Percentiles rank a stretch among this genome's conserved stretches.
Conservation (phyloP, 2,329 filamentous ascomycete genomes). For the Cryphonectria carpinicola region DNA sequence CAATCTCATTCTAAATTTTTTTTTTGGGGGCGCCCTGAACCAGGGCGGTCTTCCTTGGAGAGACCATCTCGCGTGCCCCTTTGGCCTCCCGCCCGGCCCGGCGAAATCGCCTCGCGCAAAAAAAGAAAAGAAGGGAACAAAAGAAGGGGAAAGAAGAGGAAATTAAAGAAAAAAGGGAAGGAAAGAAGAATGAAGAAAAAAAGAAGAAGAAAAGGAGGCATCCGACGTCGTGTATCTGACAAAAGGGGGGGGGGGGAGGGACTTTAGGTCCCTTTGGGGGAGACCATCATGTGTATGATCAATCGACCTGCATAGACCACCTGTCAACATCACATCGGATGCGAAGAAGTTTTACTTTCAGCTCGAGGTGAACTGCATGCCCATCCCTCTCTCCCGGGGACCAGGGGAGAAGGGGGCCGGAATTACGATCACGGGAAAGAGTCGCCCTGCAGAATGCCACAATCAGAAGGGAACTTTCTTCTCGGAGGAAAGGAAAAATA, state of each 20-base stretch:
- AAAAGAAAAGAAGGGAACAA: too few species aligned
- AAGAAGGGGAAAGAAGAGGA: neutral
- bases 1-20: neutral
- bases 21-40: conserved; percentile 10
- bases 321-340: neutral
- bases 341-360: neutral
- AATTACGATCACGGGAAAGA: neutral
- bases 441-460: neutral
- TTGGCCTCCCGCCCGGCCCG: neutral
- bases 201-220: neutral
- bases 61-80: neutral
- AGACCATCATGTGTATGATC: neutral
- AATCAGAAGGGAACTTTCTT: neutral
- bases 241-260: too few species aligned
- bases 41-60: neutral
- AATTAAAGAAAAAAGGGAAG: too few species aligned
- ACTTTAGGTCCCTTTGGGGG: neutral
- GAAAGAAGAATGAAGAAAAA: too few species aligned
- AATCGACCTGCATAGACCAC: neutral
- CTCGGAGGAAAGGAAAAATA: neutral
- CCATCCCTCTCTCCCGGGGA: neutral
- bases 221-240: neutral
- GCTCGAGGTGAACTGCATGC: neutral
- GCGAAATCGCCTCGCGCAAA: neutral
- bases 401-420: neutral